Conservation (phyloP, 768 basidiomycete genomes). For the Vishniacozyma victoriae region DNA sequence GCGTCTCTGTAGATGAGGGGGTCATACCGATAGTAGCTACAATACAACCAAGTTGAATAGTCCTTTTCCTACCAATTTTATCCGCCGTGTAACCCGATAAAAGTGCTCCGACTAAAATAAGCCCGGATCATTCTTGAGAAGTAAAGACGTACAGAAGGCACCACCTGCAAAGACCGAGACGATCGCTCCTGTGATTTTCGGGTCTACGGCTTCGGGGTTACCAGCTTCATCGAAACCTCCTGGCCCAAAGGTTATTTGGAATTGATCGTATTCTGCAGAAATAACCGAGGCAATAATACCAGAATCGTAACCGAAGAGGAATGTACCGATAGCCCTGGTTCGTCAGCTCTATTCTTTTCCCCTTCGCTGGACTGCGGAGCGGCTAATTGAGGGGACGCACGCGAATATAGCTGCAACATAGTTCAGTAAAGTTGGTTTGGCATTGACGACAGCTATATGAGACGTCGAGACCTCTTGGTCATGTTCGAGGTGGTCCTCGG, state of each 20-base stretch:
- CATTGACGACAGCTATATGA: too few species aligned
- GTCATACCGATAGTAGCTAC: constrained; percentile 50
- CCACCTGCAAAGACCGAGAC: constrained; percentile 41
- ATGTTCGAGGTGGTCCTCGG: too few species aligned
- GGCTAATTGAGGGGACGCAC: too few species aligned
- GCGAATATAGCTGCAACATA: too few species aligned
- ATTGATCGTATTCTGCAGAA: background rate
- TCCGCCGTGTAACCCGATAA: too few species aligned
- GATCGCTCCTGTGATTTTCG: constrained; percentile 39
- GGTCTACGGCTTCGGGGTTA: constrained; percentile 13
- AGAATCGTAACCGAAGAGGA: constrained; percentile 39
- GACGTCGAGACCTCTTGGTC: too few species aligned
- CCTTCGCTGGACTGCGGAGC: too few species aligned
- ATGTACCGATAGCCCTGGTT: constrained; percentile 21
- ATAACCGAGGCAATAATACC: constrained; percentile 31
- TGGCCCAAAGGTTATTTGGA: constrained; percentile 29
- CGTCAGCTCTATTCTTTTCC: too few species aligned
- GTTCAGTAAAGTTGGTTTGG: too few species aligned
- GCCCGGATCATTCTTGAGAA: constrained; percentile 52
- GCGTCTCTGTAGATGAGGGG: constrained; percentile 1
- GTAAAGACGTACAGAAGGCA: constrained; percentile 24
- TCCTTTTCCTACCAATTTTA: constrained; percentile 53
- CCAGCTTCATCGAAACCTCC: constrained; percentile 30
- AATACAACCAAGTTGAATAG: constrained; percentile 51
- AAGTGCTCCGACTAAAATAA: constrained; percentile 6